A percentile compares a stretch with the other conserved stretches of the same genome.
phyloP scores from a whole-genome alignment of 768 basidiomycete species.

The Suillus bovinus region DNA sequence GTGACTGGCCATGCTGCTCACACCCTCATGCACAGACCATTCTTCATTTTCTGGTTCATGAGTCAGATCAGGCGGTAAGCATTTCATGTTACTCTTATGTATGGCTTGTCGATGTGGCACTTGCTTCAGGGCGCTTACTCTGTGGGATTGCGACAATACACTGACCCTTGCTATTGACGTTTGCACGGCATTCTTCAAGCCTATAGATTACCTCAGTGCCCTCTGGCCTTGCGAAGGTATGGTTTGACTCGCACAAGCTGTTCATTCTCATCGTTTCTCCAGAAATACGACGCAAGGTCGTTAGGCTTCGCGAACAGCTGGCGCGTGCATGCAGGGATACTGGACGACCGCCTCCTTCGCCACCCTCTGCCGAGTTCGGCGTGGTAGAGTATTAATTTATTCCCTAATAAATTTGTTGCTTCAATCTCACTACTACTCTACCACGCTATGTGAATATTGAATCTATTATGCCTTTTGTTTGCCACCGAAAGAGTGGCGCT shows the following conservation, averaged over 20 bases:
- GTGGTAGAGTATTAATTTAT: constrained; percentile 6
- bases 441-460: constrained; percentile 6
- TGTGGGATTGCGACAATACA: constrained; percentile 63
- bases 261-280: constrained; percentile 13
- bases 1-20: constrained; percentile 55
- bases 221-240: constrained; percentile 68
- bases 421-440: neutral
- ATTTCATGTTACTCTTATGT: constrained; percentile 8
- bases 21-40: constrained; percentile 56
- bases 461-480: neutral
- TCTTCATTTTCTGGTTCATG: constrained; percentile 78
- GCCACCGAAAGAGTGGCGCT: neutral
- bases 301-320: constrained; percentile 46
- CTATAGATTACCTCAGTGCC: constrained; percentile 59
- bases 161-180: constrained; percentile 62
- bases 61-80: constrained; percentile 59
- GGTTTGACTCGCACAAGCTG: constrained; percentile 15
- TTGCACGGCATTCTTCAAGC: constrained; percentile 57
- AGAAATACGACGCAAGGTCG: constrained; percentile 57
- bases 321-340: constrained; percentile 46
- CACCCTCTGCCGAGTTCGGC: constrained; percentile 19
- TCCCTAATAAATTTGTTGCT: neutral
- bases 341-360: constrained; percentile 45
- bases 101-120: neutral
- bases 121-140: constrained; percentile 45